Conservation (phyloP, 2,329 filamentous ascomycete species). For the Proliferodiscus dingleyae region DNA sequence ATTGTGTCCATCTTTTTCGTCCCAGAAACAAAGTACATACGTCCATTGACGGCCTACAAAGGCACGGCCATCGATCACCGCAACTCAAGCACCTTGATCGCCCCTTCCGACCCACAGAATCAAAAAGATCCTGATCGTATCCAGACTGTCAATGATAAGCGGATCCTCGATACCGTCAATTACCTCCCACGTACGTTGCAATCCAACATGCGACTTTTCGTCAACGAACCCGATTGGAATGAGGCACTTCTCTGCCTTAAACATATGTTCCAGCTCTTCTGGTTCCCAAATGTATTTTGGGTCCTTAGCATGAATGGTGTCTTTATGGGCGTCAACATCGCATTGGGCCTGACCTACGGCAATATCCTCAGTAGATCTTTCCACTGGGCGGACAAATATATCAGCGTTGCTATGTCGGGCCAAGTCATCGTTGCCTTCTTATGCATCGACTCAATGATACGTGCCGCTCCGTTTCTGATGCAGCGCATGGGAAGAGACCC, state of each 20-base stretch:
- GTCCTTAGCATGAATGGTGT: conserved; percentile 37
- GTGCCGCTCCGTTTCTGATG: too few relatives aligned
- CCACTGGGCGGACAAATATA: too few relatives aligned
- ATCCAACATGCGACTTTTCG: conserved; percentile 1
- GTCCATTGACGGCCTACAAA: conserved; percentile 3
- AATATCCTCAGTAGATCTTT: too few relatives aligned
- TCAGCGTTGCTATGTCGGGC: too few relatives aligned
- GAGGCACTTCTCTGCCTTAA: conserved; percentile 6
- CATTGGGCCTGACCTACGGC: conserved; percentile 35
- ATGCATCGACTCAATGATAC: too few relatives aligned
- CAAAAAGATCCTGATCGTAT: too few relatives aligned
- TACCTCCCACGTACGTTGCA: not conserved
- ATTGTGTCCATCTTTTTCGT: conserved; percentile 19
- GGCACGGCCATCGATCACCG: not conserved
- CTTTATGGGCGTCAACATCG: conserved; percentile 38
- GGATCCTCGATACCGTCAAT: too few relatives aligned
- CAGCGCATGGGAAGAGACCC: too few relatives aligned
- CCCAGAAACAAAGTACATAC: conserved; percentile 6
- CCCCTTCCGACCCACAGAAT: too few relatives aligned
- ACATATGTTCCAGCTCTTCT: conserved; percentile 31
- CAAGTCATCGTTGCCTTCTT: too few relatives aligned
- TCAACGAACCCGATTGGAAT: conserved; percentile 1
- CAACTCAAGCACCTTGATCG: too few relatives aligned
- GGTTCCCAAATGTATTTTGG: conserved; percentile 41
- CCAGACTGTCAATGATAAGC: too few relatives aligned